Evolutionary conservation across 306 rosid genomes (phyloP).

Genomic region (Quillaja saponaria): DNA sequence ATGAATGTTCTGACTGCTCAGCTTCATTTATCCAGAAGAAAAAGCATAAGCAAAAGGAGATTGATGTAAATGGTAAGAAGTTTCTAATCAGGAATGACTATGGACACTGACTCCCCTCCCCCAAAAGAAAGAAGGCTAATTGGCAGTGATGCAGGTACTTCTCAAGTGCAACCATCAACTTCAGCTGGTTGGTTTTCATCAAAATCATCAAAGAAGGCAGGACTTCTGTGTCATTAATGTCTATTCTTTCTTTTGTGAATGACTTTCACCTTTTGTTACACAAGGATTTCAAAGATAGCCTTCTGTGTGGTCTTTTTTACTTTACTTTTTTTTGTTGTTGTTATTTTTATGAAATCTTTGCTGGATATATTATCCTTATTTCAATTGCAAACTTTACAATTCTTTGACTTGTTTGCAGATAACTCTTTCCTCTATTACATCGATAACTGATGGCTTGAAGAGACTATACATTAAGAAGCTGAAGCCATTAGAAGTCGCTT

Average conservation of each 20-base stretch:
- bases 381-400: not conserved
- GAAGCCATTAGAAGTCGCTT: conserved; percentile 86
- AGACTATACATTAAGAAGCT: conserved; percentile 82
- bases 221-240: conserved; percentile 18
- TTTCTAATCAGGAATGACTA: conserved; percentile 29
- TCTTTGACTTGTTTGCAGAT: conserved; percentile 34
- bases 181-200: conserved; percentile 69
- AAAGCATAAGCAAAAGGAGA: conserved; percentile 50
- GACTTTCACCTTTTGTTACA: not conserved
- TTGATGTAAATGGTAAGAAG: conserved; percentile 46
- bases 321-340: not conserved
- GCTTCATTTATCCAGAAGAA: conserved; percentile 58
- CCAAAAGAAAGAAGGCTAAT: not conserved
- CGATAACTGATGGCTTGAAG: conserved; percentile 85
- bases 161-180: conserved; percentile 44
- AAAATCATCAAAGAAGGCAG: conserved; percentile 69
- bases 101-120: not conserved
- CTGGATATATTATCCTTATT: not conserved
- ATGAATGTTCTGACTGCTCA: conserved; percentile 20
- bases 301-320: not conserved
- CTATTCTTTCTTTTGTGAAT: not conserved
- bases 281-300: not conserved
- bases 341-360: too few relatives aligned
- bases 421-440: conserved; percentile 77
- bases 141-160: conserved; percentile 48